phyloP scores from a whole-genome alignment of 495 filamentous ascomycete genomes.

The Lepidopterella palustris region DNA sequence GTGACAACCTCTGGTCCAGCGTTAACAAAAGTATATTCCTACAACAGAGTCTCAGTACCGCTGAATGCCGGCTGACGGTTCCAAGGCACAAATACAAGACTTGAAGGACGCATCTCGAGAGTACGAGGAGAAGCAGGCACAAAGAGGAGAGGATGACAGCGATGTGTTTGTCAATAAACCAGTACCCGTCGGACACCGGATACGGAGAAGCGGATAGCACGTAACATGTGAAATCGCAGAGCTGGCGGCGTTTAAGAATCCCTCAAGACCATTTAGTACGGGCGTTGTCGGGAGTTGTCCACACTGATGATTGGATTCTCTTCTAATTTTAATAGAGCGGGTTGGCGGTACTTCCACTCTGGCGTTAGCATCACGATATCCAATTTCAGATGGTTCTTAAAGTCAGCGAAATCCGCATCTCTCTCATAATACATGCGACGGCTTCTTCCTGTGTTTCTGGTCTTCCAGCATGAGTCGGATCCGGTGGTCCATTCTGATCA shows the following conservation, averaged over 20 bases:
- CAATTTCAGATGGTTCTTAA: neutral
- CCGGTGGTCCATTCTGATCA: neutral
- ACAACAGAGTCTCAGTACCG: neutral
- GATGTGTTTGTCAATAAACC: conserved; percentile 30
- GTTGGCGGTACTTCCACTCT: neutral
- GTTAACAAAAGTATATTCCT: conserved; percentile 29
- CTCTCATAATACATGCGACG: neutral
- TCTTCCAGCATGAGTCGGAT: neutral
- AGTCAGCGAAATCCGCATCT: neutral
- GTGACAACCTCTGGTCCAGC: conserved; percentile 31
- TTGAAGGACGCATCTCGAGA: conserved; percentile 27
- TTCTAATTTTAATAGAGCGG: neutral
- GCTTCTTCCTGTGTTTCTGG: neutral
- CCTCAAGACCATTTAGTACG: neutral
- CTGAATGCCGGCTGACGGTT: conserved; percentile 1
- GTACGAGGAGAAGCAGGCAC: conserved; percentile 32
- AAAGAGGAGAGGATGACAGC: conserved; percentile 13
- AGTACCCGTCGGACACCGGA: conserved; percentile 19
- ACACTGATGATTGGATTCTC: neutral
- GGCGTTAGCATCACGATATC: neutral
- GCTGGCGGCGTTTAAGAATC: neutral
- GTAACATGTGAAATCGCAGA: neutral
- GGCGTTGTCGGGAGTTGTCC: neutral
- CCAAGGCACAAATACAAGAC: conserved; percentile 34
- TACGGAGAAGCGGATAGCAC: conserved; percentile 15